phyloP scores from a whole-genome alignment of 2,329 filamentous ascomycete species.

The Beauveria australis region DNA sequence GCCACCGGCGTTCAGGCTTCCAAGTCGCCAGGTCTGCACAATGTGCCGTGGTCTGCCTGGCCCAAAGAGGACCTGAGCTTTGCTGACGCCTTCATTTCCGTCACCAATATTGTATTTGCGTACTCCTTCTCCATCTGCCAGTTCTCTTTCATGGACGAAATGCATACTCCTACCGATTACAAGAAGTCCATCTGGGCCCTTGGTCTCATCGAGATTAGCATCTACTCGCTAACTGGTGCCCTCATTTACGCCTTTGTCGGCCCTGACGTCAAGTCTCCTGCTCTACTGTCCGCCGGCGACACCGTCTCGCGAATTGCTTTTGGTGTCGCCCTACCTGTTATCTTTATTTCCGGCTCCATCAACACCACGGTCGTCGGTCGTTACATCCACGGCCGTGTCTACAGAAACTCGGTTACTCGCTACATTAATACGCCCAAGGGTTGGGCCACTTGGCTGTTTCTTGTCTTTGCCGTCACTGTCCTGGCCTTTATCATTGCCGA shows the following conservation, averaged over 20 bases:
- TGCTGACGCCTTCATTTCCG: constrained; percentile 48
- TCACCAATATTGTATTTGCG: constrained; percentile 64
- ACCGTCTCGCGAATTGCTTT: constrained; percentile 59
- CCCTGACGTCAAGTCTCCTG: constrained; percentile 53
- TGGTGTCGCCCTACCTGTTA: constrained; percentile 62
- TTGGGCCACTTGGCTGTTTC: constrained; percentile 48
- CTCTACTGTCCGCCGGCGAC: constrained; percentile 55
- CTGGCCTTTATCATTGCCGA: constrained; percentile 64
- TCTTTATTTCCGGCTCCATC: constrained; percentile 66
- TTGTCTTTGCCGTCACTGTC: constrained; percentile 51
- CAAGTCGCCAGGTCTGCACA: constrained; percentile 21
- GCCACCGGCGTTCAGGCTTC: constrained; percentile 45
- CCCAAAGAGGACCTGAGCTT: constrained; percentile 38
- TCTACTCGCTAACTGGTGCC: constrained; percentile 60
- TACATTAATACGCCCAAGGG: constrained; percentile 41
- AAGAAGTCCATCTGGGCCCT: constrained; percentile 52
- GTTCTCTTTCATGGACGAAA: constrained; percentile 46
- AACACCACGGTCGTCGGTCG: constrained; percentile 43
- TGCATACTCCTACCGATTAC: constrained; percentile 40
- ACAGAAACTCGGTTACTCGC: constrained; percentile 32
- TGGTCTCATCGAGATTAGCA: constrained; percentile 51
- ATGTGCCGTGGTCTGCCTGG: constrained; percentile 36
- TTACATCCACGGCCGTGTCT: constrained; percentile 39
- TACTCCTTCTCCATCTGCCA: constrained; percentile 50
- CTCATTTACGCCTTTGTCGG: constrained; percentile 65